Evolutionary conservation across 495 filamentous ascomycete species (phyloP).

Genomic region (Geopyxis carbonaria): DNA sequence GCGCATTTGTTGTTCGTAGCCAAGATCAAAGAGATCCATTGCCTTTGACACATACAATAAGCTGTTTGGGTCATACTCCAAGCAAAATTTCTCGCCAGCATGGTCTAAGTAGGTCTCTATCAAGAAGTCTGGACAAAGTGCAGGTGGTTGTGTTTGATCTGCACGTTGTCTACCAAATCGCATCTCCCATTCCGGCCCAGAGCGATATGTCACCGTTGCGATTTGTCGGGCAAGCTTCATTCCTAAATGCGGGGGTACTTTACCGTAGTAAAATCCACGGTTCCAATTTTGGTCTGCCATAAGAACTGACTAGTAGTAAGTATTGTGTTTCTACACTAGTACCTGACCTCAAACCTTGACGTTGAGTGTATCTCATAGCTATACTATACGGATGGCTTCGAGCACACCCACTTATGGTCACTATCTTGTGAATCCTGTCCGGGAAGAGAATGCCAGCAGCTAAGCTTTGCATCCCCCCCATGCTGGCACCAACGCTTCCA

Average conservation of each 20-base stretch:
- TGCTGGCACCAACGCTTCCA: conserved; percentile 86
- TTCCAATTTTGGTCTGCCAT: conserved; percentile 99
- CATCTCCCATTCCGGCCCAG: conserved; percentile 93
- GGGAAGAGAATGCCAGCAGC: conserved; percentile 80
- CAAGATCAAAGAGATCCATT: conserved; percentile 96
- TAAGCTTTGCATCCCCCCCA: conserved; percentile 97
- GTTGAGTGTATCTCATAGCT: conserved; percentile 96
- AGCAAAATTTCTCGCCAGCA: conserved; percentile 94
- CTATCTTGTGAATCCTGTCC: conserved; percentile 59
- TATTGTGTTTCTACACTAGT: neutral
- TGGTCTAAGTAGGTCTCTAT: conserved; percentile 99
- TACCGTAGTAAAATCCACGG: conserved; percentile 87
- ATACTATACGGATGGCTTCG: conserved; percentile 95
- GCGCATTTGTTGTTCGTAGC: conserved; percentile 41
- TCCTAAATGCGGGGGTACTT: conserved; percentile 77
- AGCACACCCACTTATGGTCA: conserved; percentile 85
- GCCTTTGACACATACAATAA: conserved; percentile 94
- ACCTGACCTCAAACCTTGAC: conserved; percentile 36
- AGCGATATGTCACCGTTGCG: conserved; percentile 92
- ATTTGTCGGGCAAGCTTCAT: conserved; percentile 98
- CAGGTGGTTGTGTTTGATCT: conserved; percentile 69
- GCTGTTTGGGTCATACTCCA: conserved; percentile 96
- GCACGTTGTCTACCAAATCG: conserved; percentile 79
- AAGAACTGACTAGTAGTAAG: conserved; percentile 37
- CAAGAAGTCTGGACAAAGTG: conserved; percentile 88